A percentile compares a stretch with the other conserved stretches of the same genome.
Evolutionary conservation across 768 basidiomycete genomes (phyloP).

Genomic region (Chlorophyllum brunneum): DNA sequence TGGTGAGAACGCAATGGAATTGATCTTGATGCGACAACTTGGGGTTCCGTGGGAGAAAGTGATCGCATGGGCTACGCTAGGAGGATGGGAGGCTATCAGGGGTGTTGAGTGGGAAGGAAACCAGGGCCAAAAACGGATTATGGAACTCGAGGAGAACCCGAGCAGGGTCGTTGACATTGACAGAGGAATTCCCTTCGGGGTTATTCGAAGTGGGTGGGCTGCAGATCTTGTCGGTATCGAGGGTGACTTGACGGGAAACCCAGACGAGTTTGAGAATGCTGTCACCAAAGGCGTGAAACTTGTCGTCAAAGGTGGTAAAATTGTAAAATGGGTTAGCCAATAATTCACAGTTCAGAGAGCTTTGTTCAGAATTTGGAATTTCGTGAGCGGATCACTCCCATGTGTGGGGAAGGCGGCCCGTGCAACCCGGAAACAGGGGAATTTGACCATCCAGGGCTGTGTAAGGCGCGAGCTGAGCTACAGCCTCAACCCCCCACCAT

Average conservation of each 20-base stretch:
- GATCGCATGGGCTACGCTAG: conserved; percentile 55
- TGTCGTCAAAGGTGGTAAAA: conserved; percentile 55
- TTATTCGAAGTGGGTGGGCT: conserved; percentile 48
- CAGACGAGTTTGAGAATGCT: conserved; percentile 39
- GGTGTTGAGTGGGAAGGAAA: conserved; percentile 42
- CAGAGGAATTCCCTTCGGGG: conserved; percentile 58
- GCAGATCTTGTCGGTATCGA: conserved; percentile 42
- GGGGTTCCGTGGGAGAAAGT: conserved; percentile 52
- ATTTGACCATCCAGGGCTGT: too few relatives aligned
- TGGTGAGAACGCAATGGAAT: conserved; percentile 56
- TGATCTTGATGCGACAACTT: conserved; percentile 54
- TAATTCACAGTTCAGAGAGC: conserved; percentile 16
- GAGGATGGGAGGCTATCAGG: conserved; percentile 55
- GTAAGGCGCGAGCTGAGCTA: too few relatives aligned
- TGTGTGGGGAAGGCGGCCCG: too few relatives aligned
- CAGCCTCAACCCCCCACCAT: too few relatives aligned
- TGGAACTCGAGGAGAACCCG: neutral
- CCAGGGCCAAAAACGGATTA: conserved; percentile 5
- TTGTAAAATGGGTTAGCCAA: conserved; percentile 20
- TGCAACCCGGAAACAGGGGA: too few relatives aligned
- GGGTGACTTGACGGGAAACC: conserved; percentile 33
- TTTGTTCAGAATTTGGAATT: too few relatives aligned
- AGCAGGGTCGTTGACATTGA: conserved; percentile 25
- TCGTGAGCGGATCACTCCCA: too few relatives aligned
- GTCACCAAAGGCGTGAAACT: conserved; percentile 40